Evolutionary conservation across 176 grass and related monocot species (phyloP).

Genomic region (Oryza longistaminata): DNA sequence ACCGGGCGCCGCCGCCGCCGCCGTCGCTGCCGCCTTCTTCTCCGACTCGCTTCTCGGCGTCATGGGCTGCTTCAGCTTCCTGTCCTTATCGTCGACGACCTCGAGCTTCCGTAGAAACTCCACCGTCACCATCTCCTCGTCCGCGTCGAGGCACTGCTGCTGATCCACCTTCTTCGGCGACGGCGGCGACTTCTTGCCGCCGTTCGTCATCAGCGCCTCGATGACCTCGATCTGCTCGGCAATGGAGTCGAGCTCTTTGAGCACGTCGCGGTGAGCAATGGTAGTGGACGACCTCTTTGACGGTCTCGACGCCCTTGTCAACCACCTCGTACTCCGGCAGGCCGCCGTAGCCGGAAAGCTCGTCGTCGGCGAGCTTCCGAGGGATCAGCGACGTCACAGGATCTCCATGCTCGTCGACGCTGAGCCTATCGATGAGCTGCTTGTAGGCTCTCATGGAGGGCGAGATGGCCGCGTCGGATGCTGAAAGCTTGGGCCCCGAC

Average conservation of each 20-base stretch:
- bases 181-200: constrained; percentile 30
- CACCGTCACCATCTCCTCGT: constrained; percentile 69
- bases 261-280: constrained; percentile 51
- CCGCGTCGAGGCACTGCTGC: constrained; percentile 43
- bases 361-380: constrained; percentile 39
- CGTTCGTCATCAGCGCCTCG: constrained; percentile 52
- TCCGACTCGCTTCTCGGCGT: constrained; percentile 43
- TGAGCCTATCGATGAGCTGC: constrained; percentile 39
- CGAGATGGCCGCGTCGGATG: constrained; percentile 46
- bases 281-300: constrained; percentile 75
- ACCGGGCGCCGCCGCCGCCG: neutral
- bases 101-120: constrained; percentile 82
- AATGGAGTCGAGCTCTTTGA: constrained; percentile 76
- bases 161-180: constrained; percentile 24
- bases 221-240: constrained; percentile 74
- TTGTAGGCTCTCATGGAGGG: constrained; percentile 53
- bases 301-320: constrained; percentile 77
- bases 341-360: constrained; percentile 10
- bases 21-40: neutral
- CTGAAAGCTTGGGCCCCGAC: constrained; percentile 22
- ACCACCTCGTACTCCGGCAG: constrained; percentile 77
- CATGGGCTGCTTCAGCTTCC: constrained; percentile 40
- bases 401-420: constrained; percentile 30
- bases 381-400: neutral
- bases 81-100: constrained; percentile 35